phyloP scores from a whole-genome alignment of 345 rosid species.

The Citrus sp. region DNA sequence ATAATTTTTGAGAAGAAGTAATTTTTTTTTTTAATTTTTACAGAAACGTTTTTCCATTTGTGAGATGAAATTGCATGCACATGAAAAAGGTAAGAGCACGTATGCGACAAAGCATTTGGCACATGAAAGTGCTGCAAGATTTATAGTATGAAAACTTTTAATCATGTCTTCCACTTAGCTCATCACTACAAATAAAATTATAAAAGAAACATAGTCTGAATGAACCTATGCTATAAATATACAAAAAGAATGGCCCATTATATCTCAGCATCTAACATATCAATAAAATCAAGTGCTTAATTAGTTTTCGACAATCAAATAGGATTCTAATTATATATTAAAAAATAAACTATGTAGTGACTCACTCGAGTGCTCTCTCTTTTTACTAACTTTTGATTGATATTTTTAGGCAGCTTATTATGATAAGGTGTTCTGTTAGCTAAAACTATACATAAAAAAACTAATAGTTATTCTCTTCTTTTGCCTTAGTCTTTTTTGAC shows the following conservation, averaged over 20 bases:
- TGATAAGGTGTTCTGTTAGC: constrained; percentile 8
- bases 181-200: neutral
- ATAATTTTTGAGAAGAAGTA: neutral
- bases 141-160: neutral
- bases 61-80: constrained; percentile 15
- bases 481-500: constrained; percentile 24
- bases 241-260: neutral
- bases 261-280: neutral
- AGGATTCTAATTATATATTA: neutral
- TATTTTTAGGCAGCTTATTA: constrained; percentile 6
- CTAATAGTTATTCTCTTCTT: constrained; percentile 16
- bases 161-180: constrained; percentile 16
- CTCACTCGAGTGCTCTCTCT: constrained; percentile 13
- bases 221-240: neutral
- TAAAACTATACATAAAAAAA: constrained; percentile 4
- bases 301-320: constrained; percentile 21
- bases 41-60: neutral
- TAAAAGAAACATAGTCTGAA: neutral
- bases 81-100: constrained; percentile 2
- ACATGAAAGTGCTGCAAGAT: constrained; percentile 4
- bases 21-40: neutral
- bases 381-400: constrained; percentile 13
- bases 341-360: neutral
- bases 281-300: constrained; percentile 21
- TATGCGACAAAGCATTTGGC: neutral